phyloP scores from a whole-genome alignment of 2,329 filamentous ascomycete genomes.

The Diplodia seriata region DNA sequence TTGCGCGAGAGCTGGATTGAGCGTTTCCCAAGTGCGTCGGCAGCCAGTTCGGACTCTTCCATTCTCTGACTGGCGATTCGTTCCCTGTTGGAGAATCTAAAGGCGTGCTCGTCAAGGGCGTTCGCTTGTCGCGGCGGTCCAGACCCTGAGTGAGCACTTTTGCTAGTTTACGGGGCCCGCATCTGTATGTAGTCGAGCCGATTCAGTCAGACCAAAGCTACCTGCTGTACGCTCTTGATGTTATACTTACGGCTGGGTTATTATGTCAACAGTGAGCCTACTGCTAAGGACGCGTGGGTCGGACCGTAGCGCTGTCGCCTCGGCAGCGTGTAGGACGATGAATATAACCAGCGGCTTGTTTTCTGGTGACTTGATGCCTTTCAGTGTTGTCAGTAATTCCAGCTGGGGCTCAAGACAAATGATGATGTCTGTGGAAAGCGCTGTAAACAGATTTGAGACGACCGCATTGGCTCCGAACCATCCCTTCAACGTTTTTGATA shows the following conservation, averaged over 20 bases:
- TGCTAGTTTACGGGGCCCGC: constrained; percentile 45
- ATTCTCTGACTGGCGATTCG: neutral
- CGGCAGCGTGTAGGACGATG: constrained; percentile 43
- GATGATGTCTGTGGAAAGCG: constrained; percentile 39
- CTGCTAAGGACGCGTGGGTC: constrained; percentile 42
- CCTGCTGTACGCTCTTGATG: neutral
- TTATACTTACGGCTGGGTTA: constrained; percentile 44
- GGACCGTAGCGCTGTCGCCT: constrained; percentile 44
- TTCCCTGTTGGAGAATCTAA: neutral
- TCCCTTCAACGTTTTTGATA: constrained; percentile 37
- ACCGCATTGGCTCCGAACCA: constrained; percentile 30
- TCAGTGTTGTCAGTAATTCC: constrained; percentile 41
- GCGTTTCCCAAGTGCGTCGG: constrained; percentile 5
- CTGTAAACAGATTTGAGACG: constrained; percentile 7
- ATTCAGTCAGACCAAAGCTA: neutral
- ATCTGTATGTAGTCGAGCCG: constrained; percentile 37
- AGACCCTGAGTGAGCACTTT: constrained; percentile 38
- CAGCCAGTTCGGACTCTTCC: constrained; percentile 12
- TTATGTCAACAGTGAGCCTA: constrained; percentile 45
- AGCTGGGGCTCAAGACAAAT: constrained; percentile 46
- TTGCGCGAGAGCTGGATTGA: neutral
- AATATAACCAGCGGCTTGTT: constrained; percentile 41
- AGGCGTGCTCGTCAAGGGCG: constrained; percentile 6
- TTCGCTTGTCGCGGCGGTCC: constrained; percentile 4
- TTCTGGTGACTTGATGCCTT: neutral